Percentiles rank a stretch among this genome's conserved stretches.
phyloP scores from a whole-genome alignment of 768 basidiomycete genomes.

The Amylocystis lapponica region DNA sequence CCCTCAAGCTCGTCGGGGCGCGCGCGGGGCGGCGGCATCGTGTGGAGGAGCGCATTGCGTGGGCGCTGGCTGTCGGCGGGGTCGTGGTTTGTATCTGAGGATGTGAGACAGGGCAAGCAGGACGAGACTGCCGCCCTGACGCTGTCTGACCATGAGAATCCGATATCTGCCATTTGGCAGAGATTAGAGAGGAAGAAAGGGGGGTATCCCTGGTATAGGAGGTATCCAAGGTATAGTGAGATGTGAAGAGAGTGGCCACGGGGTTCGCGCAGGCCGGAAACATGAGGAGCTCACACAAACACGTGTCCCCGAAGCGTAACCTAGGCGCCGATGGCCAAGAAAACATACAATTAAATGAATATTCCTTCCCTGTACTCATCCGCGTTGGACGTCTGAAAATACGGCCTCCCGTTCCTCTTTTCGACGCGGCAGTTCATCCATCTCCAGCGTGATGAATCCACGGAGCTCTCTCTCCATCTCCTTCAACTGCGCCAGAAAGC shows the following conservation, averaged over 20 bases:
- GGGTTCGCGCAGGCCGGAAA: too few relatives aligned
- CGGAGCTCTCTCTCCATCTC: conserved; percentile 17
- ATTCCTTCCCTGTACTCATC: too few relatives aligned
- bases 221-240: too few relatives aligned
- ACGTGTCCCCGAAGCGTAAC: too few relatives aligned
- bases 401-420: conserved; percentile 30
- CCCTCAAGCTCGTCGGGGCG: conserved; percentile 42
- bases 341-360: too few relatives aligned
- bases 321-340: too few relatives aligned
- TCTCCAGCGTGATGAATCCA: conserved; percentile 26
- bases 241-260: too few relatives aligned
- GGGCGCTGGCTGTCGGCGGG: conserved; percentile 8
- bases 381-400: conserved; percentile 13
- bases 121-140: conserved; percentile 51
- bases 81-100: conserved; percentile 25
- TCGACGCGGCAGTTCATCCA: conserved; percentile 31
- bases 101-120: conserved; percentile 52
- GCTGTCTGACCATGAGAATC: conserved; percentile 59
- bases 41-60: conserved; percentile 7
- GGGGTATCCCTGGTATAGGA: too few relatives aligned
- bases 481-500: conserved; percentile 39
- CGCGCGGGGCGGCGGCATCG: conserved; percentile 20
- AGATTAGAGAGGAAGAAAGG: neutral
- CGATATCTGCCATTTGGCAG: conserved; percentile 13
- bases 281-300: too few relatives aligned